phyloP scores from a whole-genome alignment of 257 asterid genomes.

The Salvia rosmarinus region DNA sequence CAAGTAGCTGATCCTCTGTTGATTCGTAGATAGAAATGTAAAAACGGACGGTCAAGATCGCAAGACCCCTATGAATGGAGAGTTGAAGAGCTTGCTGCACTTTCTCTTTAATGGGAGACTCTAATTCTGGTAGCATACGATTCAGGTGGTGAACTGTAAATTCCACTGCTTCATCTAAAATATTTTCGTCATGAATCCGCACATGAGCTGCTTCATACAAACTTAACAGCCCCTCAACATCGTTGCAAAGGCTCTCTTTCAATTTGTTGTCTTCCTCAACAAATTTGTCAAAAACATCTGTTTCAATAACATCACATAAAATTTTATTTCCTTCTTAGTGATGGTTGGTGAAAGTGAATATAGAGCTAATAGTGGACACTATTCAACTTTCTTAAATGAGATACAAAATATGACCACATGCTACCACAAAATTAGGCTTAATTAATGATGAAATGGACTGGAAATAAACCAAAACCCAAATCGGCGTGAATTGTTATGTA shows the following conservation, averaged over 20 bases:
- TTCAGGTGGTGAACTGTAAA: conserved; percentile 22
- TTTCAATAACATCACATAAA: background rate
- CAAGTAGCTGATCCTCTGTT: conserved; percentile 8
- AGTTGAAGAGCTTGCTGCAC: conserved; percentile 24
- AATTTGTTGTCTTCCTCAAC: background rate
- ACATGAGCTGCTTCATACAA: conserved; percentile 50
- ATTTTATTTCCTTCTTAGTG: too few species aligned
- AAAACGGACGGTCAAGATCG: background rate
- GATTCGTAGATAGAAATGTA: conserved; percentile 27
- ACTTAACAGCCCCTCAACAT: conserved; percentile 33
- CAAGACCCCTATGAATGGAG: conserved; percentile 24
- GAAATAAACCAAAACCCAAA: too few species aligned
- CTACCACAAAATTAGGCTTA: too few species aligned
- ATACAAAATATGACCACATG: too few species aligned
- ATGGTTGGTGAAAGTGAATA: too few species aligned
- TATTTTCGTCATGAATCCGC: conserved; percentile 36
- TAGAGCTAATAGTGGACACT: too few species aligned
- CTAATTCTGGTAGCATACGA: background rate
- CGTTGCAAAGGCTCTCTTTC: conserved; percentile 6
- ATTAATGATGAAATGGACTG: too few species aligned
- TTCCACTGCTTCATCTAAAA: conserved; percentile 35
- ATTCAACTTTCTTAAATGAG: too few species aligned
- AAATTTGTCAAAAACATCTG: conserved; percentile 29
- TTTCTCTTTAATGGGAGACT: conserved; percentile 15
- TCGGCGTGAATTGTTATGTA: too few species aligned